Evolutionary conservation across 257 asterid genomes (phyloP).

Genomic region (Agastache rugosa): DNA sequence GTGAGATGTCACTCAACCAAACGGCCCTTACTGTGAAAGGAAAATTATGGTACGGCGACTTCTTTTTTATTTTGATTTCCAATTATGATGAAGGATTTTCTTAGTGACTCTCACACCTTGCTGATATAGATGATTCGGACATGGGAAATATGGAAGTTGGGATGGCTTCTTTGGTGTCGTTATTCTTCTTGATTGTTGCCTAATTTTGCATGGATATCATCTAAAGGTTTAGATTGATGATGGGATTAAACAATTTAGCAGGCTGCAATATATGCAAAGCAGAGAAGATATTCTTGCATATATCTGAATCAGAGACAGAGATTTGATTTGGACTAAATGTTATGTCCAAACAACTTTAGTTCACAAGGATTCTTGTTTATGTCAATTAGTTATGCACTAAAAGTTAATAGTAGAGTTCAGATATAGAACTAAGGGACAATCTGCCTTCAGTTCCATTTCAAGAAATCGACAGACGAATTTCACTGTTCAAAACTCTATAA

Average conservation of each 20-base stretch:
- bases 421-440: background rate
- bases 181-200: background rate
- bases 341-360: background rate
- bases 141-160: too few species aligned
- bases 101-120: too few species aligned
- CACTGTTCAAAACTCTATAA: conserved; percentile 16
- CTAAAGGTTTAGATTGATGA: background rate
- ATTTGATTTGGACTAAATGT: conserved; percentile 9
- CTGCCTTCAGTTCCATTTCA: background rate
- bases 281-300: background rate
- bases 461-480: conserved; percentile 3
- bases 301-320: conserved; percentile 19
- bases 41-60: too few species aligned
- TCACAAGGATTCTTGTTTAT: conserved; percentile 33
- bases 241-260: background rate
- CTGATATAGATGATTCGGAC: too few species aligned
- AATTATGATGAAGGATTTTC: too few species aligned
- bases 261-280: background rate
- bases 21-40: too few species aligned
- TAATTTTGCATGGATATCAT: background rate
- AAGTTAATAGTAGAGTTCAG: background rate
- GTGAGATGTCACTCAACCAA: too few species aligned
- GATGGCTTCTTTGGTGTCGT: background rate
- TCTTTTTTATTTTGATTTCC: too few species aligned
- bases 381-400: conserved; percentile 27